A percentile compares a stretch with the other conserved stretches of the same genome.
These are phyloP conservation scores for Neurospora tetraspora DNA, from an alignment of 495 filamentous ascomycete genomes.

Conservation along the genomic window DNA sequence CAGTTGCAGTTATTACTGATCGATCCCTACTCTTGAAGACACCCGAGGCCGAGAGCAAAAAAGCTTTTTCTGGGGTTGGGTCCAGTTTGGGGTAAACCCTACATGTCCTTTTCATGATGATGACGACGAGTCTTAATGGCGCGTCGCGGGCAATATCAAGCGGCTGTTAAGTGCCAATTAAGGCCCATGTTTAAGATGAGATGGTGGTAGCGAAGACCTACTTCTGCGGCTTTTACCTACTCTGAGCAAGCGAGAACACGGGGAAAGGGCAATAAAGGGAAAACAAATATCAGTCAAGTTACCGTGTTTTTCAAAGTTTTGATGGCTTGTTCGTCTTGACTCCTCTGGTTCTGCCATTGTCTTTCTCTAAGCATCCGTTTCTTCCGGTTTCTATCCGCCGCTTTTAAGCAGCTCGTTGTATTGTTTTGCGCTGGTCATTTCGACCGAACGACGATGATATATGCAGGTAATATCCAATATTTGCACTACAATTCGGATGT, in stretches of 20 bases:
- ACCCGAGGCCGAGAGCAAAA: background rate
- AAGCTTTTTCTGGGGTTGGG: background rate
- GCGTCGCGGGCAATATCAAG: constrained; percentile 17
- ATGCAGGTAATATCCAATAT: background rate
- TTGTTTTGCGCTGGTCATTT: background rate
- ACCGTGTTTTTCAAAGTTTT: background rate
- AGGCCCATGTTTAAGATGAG: background rate
- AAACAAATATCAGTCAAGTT: background rate
- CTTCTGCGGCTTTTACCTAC: background rate
- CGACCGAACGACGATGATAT: background rate
- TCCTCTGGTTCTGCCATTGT: background rate
- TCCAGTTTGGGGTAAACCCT: background rate
- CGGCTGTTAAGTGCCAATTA: background rate
- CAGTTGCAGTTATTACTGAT: too few species aligned
- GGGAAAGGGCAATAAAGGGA: background rate
- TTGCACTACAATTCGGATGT: too few species aligned
- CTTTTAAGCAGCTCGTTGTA: background rate
- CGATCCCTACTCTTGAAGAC: background rate
- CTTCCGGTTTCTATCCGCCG: background rate
- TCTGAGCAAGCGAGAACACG: background rate
- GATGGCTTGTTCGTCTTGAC: background rate
- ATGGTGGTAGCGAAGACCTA: background rate
- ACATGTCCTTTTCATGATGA: background rate
- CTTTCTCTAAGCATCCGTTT: background rate
- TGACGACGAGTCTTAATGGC: background rate